phyloP scores from a whole-genome alignment of 2,329 filamentous ascomycete species.

The Ceratocystis papillata region DNA sequence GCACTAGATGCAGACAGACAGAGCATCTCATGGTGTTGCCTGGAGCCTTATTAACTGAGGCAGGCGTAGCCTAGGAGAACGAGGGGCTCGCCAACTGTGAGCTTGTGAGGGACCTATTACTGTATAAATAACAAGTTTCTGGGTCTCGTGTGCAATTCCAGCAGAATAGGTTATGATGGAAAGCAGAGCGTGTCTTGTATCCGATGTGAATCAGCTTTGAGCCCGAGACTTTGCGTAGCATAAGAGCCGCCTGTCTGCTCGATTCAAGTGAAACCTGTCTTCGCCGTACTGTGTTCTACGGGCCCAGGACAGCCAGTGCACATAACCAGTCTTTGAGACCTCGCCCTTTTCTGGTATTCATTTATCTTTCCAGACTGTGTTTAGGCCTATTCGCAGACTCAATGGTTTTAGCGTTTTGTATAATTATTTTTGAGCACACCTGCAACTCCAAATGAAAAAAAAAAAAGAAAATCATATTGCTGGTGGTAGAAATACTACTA shows the following conservation, averaged over 20 bases:
- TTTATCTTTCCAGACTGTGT: not conserved
- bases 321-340: not conserved
- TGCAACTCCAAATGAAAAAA: not conserved
- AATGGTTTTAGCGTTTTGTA: not conserved
- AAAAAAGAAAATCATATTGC: not conserved
- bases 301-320: not conserved
- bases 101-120: not conserved
- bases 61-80: not conserved
- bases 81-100: not conserved
- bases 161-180: not conserved
- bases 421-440: not conserved
- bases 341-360: not conserved
- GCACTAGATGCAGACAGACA: not conserved
- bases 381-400: not conserved
- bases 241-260: not conserved
- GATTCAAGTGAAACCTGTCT: conserved; percentile 1
- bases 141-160: not conserved
- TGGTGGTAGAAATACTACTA: not conserved
- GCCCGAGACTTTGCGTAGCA: not conserved
- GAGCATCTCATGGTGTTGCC: not conserved
- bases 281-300: not conserved
- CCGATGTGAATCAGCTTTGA: not conserved
- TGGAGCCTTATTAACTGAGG: not conserved
- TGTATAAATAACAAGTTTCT: not conserved
- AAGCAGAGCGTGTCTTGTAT: not conserved